Conservation (phyloP, 371 early-diverging fungal genomes). For the Circinella minor region DNA sequence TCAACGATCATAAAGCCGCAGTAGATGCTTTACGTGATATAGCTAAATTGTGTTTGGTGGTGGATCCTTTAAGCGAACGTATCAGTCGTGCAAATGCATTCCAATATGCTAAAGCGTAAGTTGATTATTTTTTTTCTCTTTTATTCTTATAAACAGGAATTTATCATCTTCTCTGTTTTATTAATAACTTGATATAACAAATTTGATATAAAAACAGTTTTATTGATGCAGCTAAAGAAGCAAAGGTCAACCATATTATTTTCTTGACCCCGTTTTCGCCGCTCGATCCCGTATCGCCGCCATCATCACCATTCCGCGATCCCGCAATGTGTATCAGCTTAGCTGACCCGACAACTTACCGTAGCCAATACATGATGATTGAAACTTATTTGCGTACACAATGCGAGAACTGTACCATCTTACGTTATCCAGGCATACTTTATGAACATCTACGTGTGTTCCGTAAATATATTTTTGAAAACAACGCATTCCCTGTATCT, state of each 20-base stretch:
- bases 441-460: slow-evolving; percentile 53
- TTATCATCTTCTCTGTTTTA: too few species aligned
- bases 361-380: slow-evolving; percentile 48
- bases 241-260: slow-evolving; percentile 49
- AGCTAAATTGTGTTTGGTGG: slow-evolving; percentile 44
- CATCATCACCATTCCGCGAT: slow-evolving; percentile 23
- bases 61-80: slow-evolving; percentile 53
- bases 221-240: slow-evolving; percentile 52
- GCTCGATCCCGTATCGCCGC: slow-evolving; percentile 37
- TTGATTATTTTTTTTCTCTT: slow-evolving; percentile 1
- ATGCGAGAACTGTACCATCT: slow-evolving; percentile 43
- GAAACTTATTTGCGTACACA: slow-evolving; percentile 44
- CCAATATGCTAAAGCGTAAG: slow-evolving; percentile 51
- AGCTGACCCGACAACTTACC: slow-evolving; percentile 31
- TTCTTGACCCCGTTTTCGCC: slow-evolving; percentile 53
- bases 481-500: slow-evolving; percentile 51
- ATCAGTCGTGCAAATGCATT: slow-evolving; percentile 47
- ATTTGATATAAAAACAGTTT: slow-evolving; percentile 28
- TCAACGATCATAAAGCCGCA: slow-evolving; percentile 37
- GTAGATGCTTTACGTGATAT: slow-evolving; percentile 45
- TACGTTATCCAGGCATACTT: slow-evolving; percentile 55
- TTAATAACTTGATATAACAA: too few species aligned
- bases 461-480: slow-evolving; percentile 50
- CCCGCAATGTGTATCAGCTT: slow-evolving; percentile 16
- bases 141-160: not conserved